Percentiles rank a stretch among this genome's conserved stretches.
These are phyloP conservation scores for Dothideomycetes sp. DNA, from an alignment of 2,329 filamentous ascomycete species.

Conservation along the genomic window DNA sequence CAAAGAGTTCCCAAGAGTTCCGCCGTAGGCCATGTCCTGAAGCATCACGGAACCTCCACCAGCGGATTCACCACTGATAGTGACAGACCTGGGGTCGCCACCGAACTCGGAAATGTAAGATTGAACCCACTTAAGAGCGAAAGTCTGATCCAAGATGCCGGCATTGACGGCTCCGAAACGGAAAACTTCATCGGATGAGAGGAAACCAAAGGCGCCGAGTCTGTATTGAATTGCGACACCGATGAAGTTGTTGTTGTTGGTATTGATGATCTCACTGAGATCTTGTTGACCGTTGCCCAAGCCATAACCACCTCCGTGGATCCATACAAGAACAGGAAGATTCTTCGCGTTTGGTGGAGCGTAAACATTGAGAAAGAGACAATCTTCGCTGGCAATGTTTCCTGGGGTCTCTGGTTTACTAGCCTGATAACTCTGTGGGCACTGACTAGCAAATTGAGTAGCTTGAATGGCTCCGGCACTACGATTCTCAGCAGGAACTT, in stretches of 20 bases:
- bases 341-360: slow-evolving; percentile 29
- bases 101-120: slow-evolving; percentile 39
- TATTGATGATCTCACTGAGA: slow-evolving; percentile 35
- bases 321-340: slow-evolving; percentile 38
- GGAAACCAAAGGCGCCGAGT: slow-evolving; percentile 39
- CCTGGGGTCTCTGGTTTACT: slow-evolving; percentile 1
- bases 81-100: slow-evolving; percentile 38
- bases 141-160: slow-evolving; percentile 38
- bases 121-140: slow-evolving; percentile 44
- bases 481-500: slow-evolving; percentile 19
- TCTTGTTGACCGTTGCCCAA: slow-evolving; percentile 31
- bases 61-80: slow-evolving; percentile 32
- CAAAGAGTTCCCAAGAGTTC: slow-evolving; percentile 19
- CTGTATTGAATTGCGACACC: slow-evolving; percentile 21
- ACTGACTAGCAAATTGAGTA: slow-evolving; percentile 15
- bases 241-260: slow-evolving; percentile 33
- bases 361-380: slow-evolving; percentile 51
- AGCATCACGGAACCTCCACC: slow-evolving; percentile 33
- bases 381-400: slow-evolving; percentile 41
- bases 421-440: slow-evolving; percentile 18
- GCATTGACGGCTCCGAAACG: slow-evolving; percentile 31
- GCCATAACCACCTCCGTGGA: slow-evolving; percentile 35
- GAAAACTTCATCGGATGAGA: slow-evolving; percentile 30
- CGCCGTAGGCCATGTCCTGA: slow-evolving; percentile 24
- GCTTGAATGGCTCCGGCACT: slow-evolving; percentile 18